Conservation (phyloP, 139 green algal genomes). For the Chlamydomonas asymmetrica region DNA sequence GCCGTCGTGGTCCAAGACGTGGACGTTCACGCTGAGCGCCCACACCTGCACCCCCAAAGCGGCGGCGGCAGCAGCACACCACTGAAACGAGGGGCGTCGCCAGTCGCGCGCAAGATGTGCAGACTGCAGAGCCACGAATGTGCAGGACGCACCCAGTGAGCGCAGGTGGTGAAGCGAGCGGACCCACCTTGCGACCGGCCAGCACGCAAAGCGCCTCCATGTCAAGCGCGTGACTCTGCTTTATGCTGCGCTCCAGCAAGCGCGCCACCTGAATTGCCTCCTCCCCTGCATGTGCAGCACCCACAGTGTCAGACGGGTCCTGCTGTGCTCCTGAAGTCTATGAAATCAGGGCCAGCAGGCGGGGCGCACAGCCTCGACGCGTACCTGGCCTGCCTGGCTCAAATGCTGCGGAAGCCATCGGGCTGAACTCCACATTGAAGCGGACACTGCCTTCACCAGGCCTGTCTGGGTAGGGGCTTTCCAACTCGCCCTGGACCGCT, state of each 20-base stretch:
- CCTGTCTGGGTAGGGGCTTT: slow-evolving; percentile 71
- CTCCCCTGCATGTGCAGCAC: slow-evolving; percentile 23
- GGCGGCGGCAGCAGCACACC: background rate
- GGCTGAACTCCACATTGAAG: slow-evolving; percentile 81
- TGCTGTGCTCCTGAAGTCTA: background rate
- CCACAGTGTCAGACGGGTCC: background rate
- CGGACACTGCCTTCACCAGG: slow-evolving; percentile 74
- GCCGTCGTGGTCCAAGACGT: slow-evolving; percentile 80
- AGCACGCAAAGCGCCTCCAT: slow-evolving; percentile 87
- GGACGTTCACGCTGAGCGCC: slow-evolving; percentile 73
- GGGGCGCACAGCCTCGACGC: background rate
- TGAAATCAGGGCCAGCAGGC: background rate
- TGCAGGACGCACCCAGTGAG: background rate
- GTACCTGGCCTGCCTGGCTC: slow-evolving; percentile 51
- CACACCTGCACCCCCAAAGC: slow-evolving; percentile 67
- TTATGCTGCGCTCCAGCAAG: slow-evolving; percentile 76
- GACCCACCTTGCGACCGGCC: slow-evolving; percentile 69
- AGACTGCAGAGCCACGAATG: background rate
- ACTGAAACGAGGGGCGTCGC: no score
- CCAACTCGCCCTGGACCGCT: slow-evolving; percentile 65
- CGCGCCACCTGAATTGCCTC: slow-evolving; percentile 70
- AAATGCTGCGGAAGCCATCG: slow-evolving; percentile 77
- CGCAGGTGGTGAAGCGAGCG: no score
- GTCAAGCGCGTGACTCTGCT: slow-evolving; percentile 80
- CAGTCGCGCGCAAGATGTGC: no score